A percentile compares a stretch with the other conserved stretches of the same genome.
These are phyloP conservation scores for Oryza longistaminata DNA, from an alignment of 176 grass and related monocot genomes.

Conservation along the genomic window DNA sequence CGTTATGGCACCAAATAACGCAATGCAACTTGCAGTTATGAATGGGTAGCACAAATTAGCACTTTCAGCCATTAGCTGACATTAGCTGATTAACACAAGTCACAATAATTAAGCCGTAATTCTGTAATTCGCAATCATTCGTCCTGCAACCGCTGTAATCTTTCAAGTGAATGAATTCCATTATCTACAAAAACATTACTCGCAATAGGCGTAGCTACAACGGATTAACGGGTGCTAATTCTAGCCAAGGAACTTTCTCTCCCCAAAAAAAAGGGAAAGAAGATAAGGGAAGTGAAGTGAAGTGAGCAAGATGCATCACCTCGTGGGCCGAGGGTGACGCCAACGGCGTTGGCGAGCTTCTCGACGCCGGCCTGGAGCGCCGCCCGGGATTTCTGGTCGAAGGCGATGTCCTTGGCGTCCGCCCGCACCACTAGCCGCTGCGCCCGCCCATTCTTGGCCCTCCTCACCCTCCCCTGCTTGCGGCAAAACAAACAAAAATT, in stretches of 20 bases:
- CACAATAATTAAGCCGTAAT: neutral
- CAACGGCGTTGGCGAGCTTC: slow-evolving; percentile 76
- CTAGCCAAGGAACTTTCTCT: neutral
- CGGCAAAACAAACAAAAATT: neutral
- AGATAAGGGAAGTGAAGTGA: neutral
- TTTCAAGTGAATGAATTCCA: too few species aligned
- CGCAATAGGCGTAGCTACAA: neutral
- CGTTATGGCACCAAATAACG: neutral
- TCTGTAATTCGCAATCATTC: too few species aligned
- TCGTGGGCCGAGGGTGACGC: slow-evolving; percentile 72
- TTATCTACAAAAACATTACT: neutral
- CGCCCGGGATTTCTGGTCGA: slow-evolving; percentile 60
- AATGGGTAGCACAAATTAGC: neutral
- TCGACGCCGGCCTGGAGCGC: slow-evolving; percentile 60
- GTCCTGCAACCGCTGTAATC: too few species aligned
- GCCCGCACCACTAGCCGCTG: slow-evolving; percentile 54
- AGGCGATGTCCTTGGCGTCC: slow-evolving; percentile 63
- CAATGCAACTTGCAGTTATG: neutral
- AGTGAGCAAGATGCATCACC: slow-evolving; percentile 29
- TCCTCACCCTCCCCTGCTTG: slow-evolving; percentile 38
- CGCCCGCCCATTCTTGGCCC: slow-evolving; percentile 31
- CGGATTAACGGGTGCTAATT: neutral
- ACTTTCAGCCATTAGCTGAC: neutral
- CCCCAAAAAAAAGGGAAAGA: neutral
- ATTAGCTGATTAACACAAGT: neutral